A percentile compares a stretch with the other conserved stretches of the same genome.
phyloP scores from a whole-genome alignment of 2,329 filamentous ascomycete species.

The Fusarium fracticaudum region DNA sequence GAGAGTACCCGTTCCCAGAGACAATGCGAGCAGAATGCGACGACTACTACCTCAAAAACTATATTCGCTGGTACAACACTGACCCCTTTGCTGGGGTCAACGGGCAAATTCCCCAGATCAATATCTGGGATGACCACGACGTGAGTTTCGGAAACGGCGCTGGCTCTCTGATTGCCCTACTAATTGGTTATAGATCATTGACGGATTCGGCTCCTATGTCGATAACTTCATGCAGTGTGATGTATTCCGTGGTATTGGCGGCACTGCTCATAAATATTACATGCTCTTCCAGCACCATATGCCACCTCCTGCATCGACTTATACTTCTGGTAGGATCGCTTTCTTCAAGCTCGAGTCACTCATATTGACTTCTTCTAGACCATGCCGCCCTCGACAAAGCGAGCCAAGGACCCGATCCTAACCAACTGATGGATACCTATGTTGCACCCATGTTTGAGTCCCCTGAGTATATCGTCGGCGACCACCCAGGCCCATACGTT shows the following conservation, averaged over 20 bases:
- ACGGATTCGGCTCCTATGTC: slow-evolving; percentile 93
- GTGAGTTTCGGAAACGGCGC: slow-evolving; percentile 52
- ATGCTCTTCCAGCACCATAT: slow-evolving; percentile 97
- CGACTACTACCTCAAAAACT: slow-evolving; percentile 90
- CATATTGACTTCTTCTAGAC: slow-evolving; percentile 35
- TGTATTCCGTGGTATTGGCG: slow-evolving; percentile 91
- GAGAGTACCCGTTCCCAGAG: slow-evolving; percentile 79
- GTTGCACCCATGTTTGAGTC: slow-evolving; percentile 69
- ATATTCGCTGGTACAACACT: slow-evolving; percentile 83
- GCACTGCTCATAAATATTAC: slow-evolving; percentile 96
- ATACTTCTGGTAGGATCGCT: slow-evolving; percentile 59
- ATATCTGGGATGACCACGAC: slow-evolving; percentile 98
- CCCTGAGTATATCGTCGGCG: slow-evolving; percentile 80
- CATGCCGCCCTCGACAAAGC: slow-evolving; percentile 36
- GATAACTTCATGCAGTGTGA: slow-evolving; percentile 93
- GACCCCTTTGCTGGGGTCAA: slow-evolving; percentile 88
- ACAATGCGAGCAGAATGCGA: slow-evolving; percentile 86
- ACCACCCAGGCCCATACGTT: slow-evolving; percentile 87
- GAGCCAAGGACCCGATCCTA: slow-evolving; percentile 70
- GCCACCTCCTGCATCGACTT: slow-evolving; percentile 85
- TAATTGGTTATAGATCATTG: slow-evolving; percentile 74
- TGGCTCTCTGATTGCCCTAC: background rate
- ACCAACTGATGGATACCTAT: slow-evolving; percentile 78
- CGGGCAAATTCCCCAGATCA: slow-evolving; percentile 93
- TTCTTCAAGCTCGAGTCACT: background rate